Evolutionary conservation across 1,139 yeast species (phyloP), one percentile per base, ranked within the genome.

Genomic region (Suhomyces bokatorum): DNA sequence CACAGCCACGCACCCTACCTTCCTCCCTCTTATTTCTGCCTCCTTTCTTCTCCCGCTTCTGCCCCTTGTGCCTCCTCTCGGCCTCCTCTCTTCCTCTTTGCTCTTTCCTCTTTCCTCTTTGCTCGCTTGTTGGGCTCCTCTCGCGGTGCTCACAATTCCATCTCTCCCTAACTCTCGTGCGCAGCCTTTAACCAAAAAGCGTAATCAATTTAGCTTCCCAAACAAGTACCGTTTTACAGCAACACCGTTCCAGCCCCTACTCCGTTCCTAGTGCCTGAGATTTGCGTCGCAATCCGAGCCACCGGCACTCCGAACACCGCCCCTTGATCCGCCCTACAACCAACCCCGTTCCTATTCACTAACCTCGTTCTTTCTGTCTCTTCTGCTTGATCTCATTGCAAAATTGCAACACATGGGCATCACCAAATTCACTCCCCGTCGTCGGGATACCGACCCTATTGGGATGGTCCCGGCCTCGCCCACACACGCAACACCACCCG

Each of bases 351-450:
- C n/a, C 27, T 14, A 10, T n/a, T n/a, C n/a, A 17, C 17, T 26
- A 34, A 27, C 37, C 30, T 6, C 30, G 13, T n/a, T 32, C n/a
- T 16, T 14, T 5, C 27, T 20, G 14, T 24, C 24, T 34, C 24
- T 22, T 13, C 14, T 27, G 13, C 17, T 24, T 24, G 15, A 24
- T 14, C 17, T 38, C 28, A n/a, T 26, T 32, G 37, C 31, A 29
- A 32, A 36, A 37, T 31, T 39, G 42, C 42, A 39, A 32, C 13
- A 10, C 12, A 43, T 44, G 47, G 47, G 44, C 6, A 37, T 44
- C 27, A 33, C 44, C 20, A 40, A 33, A 10, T 44, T 44, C 24
- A 17, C 24, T 13, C 22, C 27, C 35, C 35, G 27, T 8, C 35
- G 15, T 28, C 35, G 13, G 35, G 27, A 20, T 3, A 12, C 27